These are phyloP conservation scores for Coemansia sp. DNA, from an alignment of 192 early-diverging fungal genomes.

Conservation along the genomic window DNA sequence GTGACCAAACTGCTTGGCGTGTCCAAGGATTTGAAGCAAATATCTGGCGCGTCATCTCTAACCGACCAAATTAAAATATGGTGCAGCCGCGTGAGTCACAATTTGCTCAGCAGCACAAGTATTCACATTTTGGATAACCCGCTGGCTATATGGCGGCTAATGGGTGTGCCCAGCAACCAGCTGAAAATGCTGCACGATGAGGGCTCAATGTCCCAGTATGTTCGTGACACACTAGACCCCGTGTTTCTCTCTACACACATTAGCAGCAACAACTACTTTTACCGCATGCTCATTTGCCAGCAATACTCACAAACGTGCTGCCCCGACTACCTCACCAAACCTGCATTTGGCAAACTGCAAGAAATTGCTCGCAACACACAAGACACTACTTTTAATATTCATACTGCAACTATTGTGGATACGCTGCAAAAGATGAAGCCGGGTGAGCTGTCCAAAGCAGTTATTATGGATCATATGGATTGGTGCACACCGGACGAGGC, in stretches of 20 bases:
- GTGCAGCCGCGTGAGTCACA: slow-evolving; percentile 64
- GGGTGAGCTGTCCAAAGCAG: slow-evolving; percentile 70
- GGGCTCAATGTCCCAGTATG: slow-evolving; percentile 74
- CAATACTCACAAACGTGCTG: slow-evolving; percentile 67
- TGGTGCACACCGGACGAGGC: slow-evolving; percentile 75
- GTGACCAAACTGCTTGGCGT: slow-evolving; percentile 61
- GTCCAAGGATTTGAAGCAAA: slow-evolving; percentile 53
- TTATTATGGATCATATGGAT: slow-evolving; percentile 90
- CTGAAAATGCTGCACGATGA: slow-evolving; percentile 83
- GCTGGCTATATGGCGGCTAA: slow-evolving; percentile 78
- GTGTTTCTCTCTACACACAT: slow-evolving; percentile 64
- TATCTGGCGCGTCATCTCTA: slow-evolving; percentile 58
- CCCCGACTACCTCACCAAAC: slow-evolving; percentile 74
- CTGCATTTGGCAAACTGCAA: slow-evolving; percentile 65
- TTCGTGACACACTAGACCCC: slow-evolving; percentile 83
- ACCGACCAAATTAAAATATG: slow-evolving; percentile 66
- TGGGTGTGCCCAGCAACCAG: slow-evolving; percentile 83
- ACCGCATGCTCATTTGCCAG: slow-evolving; percentile 71
- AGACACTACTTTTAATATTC: slow-evolving; percentile 63
- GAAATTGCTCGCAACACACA: slow-evolving; percentile 1
- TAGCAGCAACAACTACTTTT: slow-evolving; percentile 81
- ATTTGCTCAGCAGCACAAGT: slow-evolving; percentile 63
- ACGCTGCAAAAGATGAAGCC: slow-evolving; percentile 60
- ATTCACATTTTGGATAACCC: slow-evolving; percentile 72
- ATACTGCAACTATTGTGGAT: slow-evolving; percentile 79